Evolutionary conservation across 2,329 filamentous ascomycete genomes (phyloP).

Genomic region (Grosmannia clavigera): DNA sequence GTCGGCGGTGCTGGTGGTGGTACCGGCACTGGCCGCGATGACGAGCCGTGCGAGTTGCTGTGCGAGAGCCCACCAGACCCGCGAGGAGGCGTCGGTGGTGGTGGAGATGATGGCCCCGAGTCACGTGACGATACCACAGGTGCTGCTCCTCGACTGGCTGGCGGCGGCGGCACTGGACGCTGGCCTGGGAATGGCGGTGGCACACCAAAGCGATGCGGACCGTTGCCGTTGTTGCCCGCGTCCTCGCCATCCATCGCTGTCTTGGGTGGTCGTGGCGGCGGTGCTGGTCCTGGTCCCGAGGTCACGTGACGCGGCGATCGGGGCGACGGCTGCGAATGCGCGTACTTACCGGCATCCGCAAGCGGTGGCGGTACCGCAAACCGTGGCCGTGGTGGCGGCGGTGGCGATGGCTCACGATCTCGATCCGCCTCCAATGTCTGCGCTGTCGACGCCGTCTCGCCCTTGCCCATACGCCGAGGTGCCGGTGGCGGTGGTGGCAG

Average conservation of each 20-base stretch:
- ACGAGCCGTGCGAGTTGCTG: no score
- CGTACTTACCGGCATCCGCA: slow-evolving; percentile 81
- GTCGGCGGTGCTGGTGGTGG: slow-evolving; percentile 16
- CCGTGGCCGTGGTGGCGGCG: slow-evolving; percentile 56
- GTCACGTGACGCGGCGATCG: slow-evolving; percentile 26
- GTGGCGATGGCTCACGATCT: slow-evolving; percentile 58
- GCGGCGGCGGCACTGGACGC: slow-evolving; percentile 58
- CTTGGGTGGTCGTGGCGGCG: slow-evolving; percentile 58
- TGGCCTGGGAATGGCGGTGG: slow-evolving; percentile 68
- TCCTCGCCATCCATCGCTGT: slow-evolving; percentile 59
- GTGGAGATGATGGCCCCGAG: slow-evolving; percentile 15
- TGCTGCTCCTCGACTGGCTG: slow-evolving; percentile 48
- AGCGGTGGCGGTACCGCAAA: slow-evolving; percentile 83
- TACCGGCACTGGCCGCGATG: slow-evolving; percentile 12
- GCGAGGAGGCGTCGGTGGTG: slow-evolving; percentile 31
- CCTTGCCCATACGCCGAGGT: slow-evolving; percentile 43
- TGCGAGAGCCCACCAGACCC: not conserved
- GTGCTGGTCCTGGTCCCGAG: slow-evolving; percentile 47
- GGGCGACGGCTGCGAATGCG: slow-evolving; percentile 38
- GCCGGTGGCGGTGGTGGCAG: slow-evolving; percentile 47
- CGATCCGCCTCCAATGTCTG: slow-evolving; percentile 42
- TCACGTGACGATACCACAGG: slow-evolving; percentile 3
- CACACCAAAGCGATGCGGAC: slow-evolving; percentile 52
- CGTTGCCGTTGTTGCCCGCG: slow-evolving; percentile 22
- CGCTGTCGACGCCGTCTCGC: slow-evolving; percentile 28